Evolutionary conservation across 2,329 filamentous ascomycete species (phyloP).

Genomic region (Camillea tinctor): DNA sequence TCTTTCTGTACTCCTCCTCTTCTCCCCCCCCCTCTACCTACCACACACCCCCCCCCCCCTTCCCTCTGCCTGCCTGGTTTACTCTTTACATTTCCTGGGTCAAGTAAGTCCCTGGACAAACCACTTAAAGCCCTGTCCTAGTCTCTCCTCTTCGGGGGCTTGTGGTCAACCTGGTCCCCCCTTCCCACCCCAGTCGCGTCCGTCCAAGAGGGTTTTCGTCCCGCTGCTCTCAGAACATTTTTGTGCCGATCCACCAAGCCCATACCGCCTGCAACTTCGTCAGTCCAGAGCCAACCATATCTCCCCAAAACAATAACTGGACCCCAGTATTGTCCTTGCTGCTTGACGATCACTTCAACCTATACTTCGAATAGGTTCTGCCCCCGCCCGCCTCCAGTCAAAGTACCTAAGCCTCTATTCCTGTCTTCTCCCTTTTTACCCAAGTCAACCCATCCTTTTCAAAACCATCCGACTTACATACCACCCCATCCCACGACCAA

Average conservation of each 20-base stretch:
- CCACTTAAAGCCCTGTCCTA: not conserved
- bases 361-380: slow-evolving; percentile 23
- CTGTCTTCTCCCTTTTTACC: slow-evolving; percentile 24
- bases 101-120: not conserved
- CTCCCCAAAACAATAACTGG: not conserved
- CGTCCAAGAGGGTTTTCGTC: not conserved
- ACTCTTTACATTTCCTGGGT: not conserved
- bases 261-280: not conserved
- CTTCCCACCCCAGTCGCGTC: not conserved
- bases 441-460: slow-evolving; percentile 19
- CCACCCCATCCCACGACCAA: slow-evolving; percentile 16
- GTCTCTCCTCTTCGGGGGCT: not conserved
- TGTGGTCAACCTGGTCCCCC: not conserved
- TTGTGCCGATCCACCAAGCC: not conserved
- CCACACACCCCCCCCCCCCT: no score
- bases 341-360: slow-evolving; percentile 33
- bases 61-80: not conserved
- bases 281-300: not conserved
- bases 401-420: slow-evolving; percentile 16
- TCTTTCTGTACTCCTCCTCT: no score
- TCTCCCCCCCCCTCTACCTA: not conserved
- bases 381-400: slow-evolving; percentile 5
- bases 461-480: slow-evolving; percentile 21
- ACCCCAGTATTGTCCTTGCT: slow-evolving; percentile 22
- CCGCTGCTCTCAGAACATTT: not conserved